These are phyloP conservation scores for Colletotrichum caudatum DNA, from an alignment of 2,329 filamentous ascomycete species.

Conservation along the genomic window DNA sequence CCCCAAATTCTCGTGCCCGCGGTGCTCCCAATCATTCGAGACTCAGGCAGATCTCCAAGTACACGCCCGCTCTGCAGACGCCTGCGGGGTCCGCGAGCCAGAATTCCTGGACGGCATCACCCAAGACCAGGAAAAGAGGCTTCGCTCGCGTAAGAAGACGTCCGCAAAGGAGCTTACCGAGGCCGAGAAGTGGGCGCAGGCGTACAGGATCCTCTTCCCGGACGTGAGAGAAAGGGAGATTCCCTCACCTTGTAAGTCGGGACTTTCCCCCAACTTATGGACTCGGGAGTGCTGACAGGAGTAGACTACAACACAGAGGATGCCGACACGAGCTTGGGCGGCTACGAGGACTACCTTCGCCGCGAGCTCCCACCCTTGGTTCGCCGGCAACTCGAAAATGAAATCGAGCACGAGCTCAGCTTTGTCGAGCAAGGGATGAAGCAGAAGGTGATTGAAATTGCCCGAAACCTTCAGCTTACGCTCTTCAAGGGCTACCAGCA, in stretches of 20 bases:
- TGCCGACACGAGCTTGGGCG: constrained; percentile 44
- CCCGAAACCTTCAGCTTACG: constrained; percentile 43
- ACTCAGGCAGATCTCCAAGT: constrained; percentile 48
- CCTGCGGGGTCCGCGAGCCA: constrained; percentile 44
- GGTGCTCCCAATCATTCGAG: constrained; percentile 53
- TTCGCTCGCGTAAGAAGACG: constrained; percentile 51
- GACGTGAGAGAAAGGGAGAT: constrained; percentile 44
- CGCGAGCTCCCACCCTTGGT: constrained; percentile 51
- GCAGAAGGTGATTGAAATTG: constrained; percentile 45
- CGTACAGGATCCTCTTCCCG: constrained; percentile 54
- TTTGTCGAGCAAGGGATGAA: constrained; percentile 46
- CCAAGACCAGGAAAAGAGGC: constrained; percentile 49
- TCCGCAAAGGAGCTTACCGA: constrained; percentile 49
- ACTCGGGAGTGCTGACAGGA: background rate
- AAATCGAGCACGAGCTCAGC: constrained; percentile 45
- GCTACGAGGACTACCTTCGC: constrained; percentile 47
- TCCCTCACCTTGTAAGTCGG: constrained; percentile 37
- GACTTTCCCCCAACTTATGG: accelerated
- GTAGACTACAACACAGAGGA: constrained; percentile 51
- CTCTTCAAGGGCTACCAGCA: constrained; percentile 44
- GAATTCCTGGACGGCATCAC: constrained; percentile 53
- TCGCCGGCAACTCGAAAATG: constrained; percentile 48
- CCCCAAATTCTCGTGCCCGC: constrained; percentile 48
- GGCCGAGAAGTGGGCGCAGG: constrained; percentile 54
- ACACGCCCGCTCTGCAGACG: constrained; percentile 48